phyloP scores from a whole-genome alignment of 345 rosid species.

The Brassica juncea region DNA sequence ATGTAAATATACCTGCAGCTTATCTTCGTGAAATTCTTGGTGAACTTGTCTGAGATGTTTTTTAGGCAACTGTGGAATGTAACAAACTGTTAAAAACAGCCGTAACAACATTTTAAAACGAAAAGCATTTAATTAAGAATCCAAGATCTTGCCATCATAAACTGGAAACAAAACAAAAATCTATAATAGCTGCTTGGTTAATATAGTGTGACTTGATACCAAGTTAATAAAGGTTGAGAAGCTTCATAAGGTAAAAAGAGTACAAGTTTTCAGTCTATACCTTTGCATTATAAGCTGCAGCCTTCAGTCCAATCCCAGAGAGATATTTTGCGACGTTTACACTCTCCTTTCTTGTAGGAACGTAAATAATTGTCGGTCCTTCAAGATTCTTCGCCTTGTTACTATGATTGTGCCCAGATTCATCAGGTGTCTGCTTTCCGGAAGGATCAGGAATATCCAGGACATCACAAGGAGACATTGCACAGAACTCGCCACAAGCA shows the following conservation, averaged over 20 bases:
- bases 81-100: constrained; percentile 14
- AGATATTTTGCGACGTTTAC: constrained; percentile 66
- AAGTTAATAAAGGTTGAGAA: neutral
- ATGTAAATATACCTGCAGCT: constrained; percentile 55
- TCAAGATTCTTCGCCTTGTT: constrained; percentile 52
- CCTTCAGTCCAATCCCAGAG: constrained; percentile 64
- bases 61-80: constrained; percentile 65
- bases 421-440: constrained; percentile 38
- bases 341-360: constrained; percentile 86
- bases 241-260: neutral
- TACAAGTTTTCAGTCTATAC: constrained; percentile 39
- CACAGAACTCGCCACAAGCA: constrained; percentile 70
- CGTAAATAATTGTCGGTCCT: constrained; percentile 85
- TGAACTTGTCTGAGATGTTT: constrained; percentile 74
- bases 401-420: constrained; percentile 42
- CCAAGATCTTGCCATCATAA: neutral
- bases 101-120: neutral
- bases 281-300: constrained; percentile 90
- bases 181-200: neutral
- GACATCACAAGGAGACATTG: constrained; percentile 40
- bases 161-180: neutral
- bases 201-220: constrained; percentile 1
- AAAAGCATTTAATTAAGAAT: neutral
- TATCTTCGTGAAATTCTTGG: constrained; percentile 71
- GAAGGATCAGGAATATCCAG: constrained; percentile 35